Conservation (phyloP, 768 basidiomycete species). For the Amylocystis lapponica region DNA sequence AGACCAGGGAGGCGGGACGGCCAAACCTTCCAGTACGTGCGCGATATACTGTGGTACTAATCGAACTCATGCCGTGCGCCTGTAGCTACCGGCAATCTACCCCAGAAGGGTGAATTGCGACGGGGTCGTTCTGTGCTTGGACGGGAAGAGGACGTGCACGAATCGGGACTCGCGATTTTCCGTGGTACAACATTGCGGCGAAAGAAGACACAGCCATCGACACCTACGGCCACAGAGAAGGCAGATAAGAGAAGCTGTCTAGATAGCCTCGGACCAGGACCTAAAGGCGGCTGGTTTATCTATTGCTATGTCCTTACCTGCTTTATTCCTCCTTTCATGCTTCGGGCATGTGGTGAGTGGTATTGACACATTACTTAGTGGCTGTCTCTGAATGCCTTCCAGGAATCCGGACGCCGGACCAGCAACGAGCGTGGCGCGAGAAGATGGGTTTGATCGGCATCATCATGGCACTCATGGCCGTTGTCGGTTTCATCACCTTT, state of each 20-base stretch:
- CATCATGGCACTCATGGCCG: constrained; percentile 81
- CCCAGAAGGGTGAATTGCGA: constrained; percentile 52
- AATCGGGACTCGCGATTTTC: constrained; percentile 90
- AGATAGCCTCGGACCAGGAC: constrained; percentile 76
- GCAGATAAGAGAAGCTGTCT: constrained; percentile 48
- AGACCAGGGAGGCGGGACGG: constrained; percentile 61
- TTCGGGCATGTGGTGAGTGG: constrained; percentile 71
- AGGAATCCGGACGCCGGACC: constrained; percentile 89
- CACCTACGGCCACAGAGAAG: constrained; percentile 32
- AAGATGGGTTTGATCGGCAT: constrained; percentile 91
- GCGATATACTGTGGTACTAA: neutral
- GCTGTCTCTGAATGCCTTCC: constrained; percentile 1
- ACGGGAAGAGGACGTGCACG: constrained; percentile 85
- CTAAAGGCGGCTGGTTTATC: constrained; percentile 92
- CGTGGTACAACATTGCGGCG: constrained; percentile 76
- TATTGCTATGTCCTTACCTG: constrained; percentile 85
- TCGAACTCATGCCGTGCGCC: constrained; percentile 1
- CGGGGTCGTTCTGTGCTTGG: constrained; percentile 88
- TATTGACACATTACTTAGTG: neutral
- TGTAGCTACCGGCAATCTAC: constrained; percentile 75
- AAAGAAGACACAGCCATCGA: constrained; percentile 46
- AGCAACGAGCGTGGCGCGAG: constrained; percentile 96
- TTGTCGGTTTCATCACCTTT: constrained; percentile 96
- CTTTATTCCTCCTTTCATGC: constrained; percentile 73
- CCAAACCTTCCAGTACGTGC: constrained; percentile 78